Base-by-base conservation (phyloP, 257 asterid genomes). In the Salvia miltiorrhiza region DNA sequence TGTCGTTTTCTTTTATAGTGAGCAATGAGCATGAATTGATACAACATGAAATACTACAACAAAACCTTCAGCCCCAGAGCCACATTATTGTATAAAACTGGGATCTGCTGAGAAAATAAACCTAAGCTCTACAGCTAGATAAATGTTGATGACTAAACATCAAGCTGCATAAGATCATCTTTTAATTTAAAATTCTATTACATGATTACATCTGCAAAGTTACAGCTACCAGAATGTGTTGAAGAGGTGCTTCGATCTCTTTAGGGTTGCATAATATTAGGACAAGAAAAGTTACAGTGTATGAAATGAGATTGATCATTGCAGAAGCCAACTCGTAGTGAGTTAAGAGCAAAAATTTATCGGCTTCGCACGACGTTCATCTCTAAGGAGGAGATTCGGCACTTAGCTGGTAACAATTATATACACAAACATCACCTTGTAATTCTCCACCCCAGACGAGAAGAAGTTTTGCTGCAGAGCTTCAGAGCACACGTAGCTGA, bases 401-500 rank as follows among this genome's bases (percentile, higher is more conserved):
- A 55, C 80, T 74, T 73, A 55, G 48, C 74, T 43, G 77, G 78
- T 73, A 44, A 48, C 62, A 58, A 81, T 82, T 86, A 59, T 85
- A 40, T 86, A 86, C 92, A 69, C 79, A 72, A 49, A 65, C 59
- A 47, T 30, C 5, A 28, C 14, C 19, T 65, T 76, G 73, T 26
- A 44, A 26, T 55, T 67, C 73, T 56, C 65, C 69, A 54, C 67
- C 67, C 53, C 60, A 76, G 33, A 55, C 61, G 52, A 67, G 26
- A 53, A 9, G 44, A 23, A 24, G 54, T 39, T 72, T 60, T 7
- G 67, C 49, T 50, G 60, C 20, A 69, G 63, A 43, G 23, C 67
- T 60, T 87, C 76, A 87, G 55, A 91, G 96, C 26, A 91, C 97
- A 4, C 90, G 94, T 48, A 94, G 96, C 89, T 91, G 95, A 52